These are phyloP conservation scores for Chalciporus chontae DNA, from an alignment of 768 basidiomycete species.

Conservation along the genomic window DNA sequence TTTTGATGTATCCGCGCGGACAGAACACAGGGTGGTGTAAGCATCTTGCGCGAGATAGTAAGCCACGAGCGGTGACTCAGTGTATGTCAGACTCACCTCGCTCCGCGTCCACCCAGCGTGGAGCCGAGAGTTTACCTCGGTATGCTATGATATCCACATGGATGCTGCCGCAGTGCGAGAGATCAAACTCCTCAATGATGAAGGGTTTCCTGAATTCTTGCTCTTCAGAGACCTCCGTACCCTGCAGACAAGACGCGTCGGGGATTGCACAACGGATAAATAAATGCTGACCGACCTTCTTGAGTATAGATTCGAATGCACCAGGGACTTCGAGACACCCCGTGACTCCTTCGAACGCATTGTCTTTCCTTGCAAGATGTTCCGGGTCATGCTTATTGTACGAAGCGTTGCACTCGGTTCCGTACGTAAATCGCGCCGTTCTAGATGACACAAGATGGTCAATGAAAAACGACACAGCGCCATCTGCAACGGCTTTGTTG, in stretches of 20 bases:
- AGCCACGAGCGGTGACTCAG: background rate
- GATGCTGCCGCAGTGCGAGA: slow-evolving; percentile 12
- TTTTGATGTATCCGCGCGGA: slow-evolving; percentile 24
- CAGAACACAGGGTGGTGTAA: slow-evolving; percentile 24
- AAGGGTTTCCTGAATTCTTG: slow-evolving; percentile 17
- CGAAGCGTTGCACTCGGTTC: slow-evolving; percentile 25
- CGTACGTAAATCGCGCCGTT: slow-evolving; percentile 40
- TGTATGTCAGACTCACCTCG: slow-evolving; percentile 12
- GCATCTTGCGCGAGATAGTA: slow-evolving; percentile 10
- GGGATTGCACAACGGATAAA: too few species aligned
- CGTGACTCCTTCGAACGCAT: slow-evolving; percentile 16
- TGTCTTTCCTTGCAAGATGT: slow-evolving; percentile 32
- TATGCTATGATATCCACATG: slow-evolving; percentile 21
- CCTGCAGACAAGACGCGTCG: background rate
- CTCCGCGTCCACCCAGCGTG: slow-evolving; percentile 26
- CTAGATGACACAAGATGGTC: slow-evolving; percentile 45
- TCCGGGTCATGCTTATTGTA: slow-evolving; percentile 33
- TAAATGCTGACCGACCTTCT: background rate
- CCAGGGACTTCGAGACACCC: slow-evolving; percentile 32
- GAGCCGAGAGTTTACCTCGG: slow-evolving; percentile 15
- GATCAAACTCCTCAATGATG: slow-evolving; percentile 19
- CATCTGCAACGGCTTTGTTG: slow-evolving; percentile 50
- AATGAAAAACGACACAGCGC: slow-evolving; percentile 37
- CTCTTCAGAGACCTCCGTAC: slow-evolving; percentile 17
- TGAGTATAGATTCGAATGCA: slow-evolving; percentile 37